Base-by-base conservation (phyloP, 768 basidiomycete genomes). In the Termitomyces sp. region DNA sequence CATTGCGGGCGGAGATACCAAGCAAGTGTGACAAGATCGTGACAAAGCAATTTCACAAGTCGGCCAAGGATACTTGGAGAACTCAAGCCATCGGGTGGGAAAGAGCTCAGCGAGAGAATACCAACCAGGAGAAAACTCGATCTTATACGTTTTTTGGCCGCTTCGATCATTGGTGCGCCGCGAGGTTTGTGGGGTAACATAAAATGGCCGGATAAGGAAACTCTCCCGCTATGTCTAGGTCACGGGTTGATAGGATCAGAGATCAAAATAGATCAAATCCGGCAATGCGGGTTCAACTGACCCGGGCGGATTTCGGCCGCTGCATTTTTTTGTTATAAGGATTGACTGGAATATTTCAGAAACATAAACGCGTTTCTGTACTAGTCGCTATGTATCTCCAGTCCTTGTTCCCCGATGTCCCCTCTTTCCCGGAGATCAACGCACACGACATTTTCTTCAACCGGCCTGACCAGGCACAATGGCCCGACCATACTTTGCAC, bases 381-480 rank as follows among this genome's bases (percentile, higher is more conserved):
- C n/a, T 32, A 27, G 34, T 24, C 27, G 37, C 56, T 58, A 87
- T 88, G 85, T 69, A 78, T 64, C 59, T 85, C 66, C 81, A 76
- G 59, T 89, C 88, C 5, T 70, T 72, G 34, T 87, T 74, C 60
- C 83, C 85, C 5, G 74, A 81, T 0, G 66, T 82, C 0, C 83
- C 85, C 14, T 52, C 72, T 0, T 55, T 75, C 5, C 80, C 82
- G 3, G 77, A 79, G 18, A 65, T 72, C 9, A 90, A 90, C 64
- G 70, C 78, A 10, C 78, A 86, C 64, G 68, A 86, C 59, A 43
- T 83, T 55, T 65, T 87, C 51, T 79, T 87, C 67, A 68, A 74
- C 29, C 78, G 83, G 1, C 78, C 79, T 0, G 85, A 82, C 18
- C 81, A 85, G 61, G 73, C 72, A 2, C 60, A 73, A 37, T 84